Base-by-base conservation (phyloP, 352 stramenopile genomes). In the Phytophthora niederhauseri region DNA sequence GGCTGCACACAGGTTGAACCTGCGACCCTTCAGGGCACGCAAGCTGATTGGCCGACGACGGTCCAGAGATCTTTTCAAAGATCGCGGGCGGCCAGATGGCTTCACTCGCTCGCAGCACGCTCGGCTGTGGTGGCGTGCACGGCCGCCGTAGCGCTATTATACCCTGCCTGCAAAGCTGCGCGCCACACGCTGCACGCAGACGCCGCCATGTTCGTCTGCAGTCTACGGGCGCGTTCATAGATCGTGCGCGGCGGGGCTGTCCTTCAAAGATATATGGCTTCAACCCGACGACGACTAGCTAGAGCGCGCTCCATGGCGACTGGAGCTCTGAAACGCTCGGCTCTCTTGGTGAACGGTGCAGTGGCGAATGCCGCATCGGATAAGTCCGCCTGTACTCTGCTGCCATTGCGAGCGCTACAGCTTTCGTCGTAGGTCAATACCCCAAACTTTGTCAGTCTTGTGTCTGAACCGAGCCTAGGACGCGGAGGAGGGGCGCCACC, bases 251-350 rank as follows among this genome's bases (percentile, higher is more conserved):
- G 36, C 15, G 41, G 53, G 59, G 8, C 66, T 69, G 64, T 73
- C 66, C 60, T 72, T 34, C 15, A 31, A 14, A 19, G 64, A 60
- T 34, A 72, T 58, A 61, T 51, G 45, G 59, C 41, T 56, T 61
- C 64, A 46, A 61, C 28, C 36, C 24, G 30, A 64, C 52, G 52
- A 66, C 58, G 59, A 72, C 58, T 72, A 60, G 59, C 55, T 58
- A 72, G 61, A 31, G 48, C n/a, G 17, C 20, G 36, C 43, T 57
- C 34, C 64, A 64, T 66, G 41, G 41, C n/a, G n/a, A 48, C 15
- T 48, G 15, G 15, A 22, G 38, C 38, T 6, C 38, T 48, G 38
- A 48, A 48, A 48, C 38, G 38, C 38, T 48, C 17, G 38, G 38
- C 38, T 48, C 14, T 48, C 15, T 19, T 9, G 38, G 38, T 9